Evolutionary conservation across 108 stramenopile genomes (phyloP).

Genomic region (Fistulifera solaris): DNA sequence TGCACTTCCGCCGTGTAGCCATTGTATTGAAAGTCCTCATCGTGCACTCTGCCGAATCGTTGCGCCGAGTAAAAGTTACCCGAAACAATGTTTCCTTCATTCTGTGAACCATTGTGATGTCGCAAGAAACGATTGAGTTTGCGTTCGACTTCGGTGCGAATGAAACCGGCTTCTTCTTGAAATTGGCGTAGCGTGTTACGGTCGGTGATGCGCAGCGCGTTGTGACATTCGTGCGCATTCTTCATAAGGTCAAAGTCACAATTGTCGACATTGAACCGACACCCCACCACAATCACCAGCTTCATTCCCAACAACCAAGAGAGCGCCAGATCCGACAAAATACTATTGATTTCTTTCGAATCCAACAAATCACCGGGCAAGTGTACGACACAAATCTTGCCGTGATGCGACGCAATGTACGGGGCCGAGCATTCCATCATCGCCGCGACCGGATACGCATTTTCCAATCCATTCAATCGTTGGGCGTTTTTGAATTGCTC

Average conservation of each 20-base stretch:
- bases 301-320: slow-evolving; percentile 79
- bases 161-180: slow-evolving; percentile 62
- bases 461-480: background rate
- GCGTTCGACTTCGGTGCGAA: slow-evolving; percentile 54
- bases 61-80: slow-evolving; percentile 50
- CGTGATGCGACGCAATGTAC: slow-evolving; percentile 78
- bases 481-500: background rate
- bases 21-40: slow-evolving; percentile 35
- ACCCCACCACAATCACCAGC: slow-evolving; percentile 73
- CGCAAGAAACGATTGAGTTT: slow-evolving; percentile 31
- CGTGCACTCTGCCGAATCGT: slow-evolving; percentile 37
- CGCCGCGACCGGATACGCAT: slow-evolving; percentile 40
- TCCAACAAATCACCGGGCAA: slow-evolving; percentile 63
- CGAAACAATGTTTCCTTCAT: slow-evolving; percentile 47
- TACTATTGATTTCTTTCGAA: slow-evolving; percentile 25
- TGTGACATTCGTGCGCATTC: slow-evolving; percentile 29
- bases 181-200: slow-evolving; percentile 24
- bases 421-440: slow-evolving; percentile 76
- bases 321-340: slow-evolving; percentile 74
- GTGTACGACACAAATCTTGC: slow-evolving; percentile 64
- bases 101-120: slow-evolving; percentile 18
- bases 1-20: slow-evolving; percentile 36
- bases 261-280: slow-evolving; percentile 17
- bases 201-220: slow-evolving; percentile 26
- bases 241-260: slow-evolving; percentile 6